phyloP scores from a whole-genome alignment of 2,329 filamentous ascomycete genomes.

The Colletotrichum sp. region DNA sequence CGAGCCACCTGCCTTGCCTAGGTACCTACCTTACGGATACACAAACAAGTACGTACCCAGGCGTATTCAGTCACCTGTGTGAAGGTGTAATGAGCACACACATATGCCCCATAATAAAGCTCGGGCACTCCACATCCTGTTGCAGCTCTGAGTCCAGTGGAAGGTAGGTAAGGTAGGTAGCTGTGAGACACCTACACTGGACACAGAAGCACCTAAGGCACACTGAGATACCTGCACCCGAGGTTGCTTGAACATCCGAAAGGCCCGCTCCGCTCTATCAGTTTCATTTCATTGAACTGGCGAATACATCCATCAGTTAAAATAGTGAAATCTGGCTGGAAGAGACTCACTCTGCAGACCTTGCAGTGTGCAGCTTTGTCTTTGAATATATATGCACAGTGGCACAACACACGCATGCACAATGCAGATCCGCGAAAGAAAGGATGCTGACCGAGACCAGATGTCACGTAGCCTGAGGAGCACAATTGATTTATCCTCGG shows the following conservation, averaged over 20 bases:
- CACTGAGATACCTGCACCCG: not conserved
- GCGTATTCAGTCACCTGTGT: not conserved
- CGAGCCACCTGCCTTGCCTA: slow-evolving; percentile 1
- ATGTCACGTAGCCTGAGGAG: not conserved
- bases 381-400: not conserved
- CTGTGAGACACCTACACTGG: not conserved
- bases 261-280: not conserved
- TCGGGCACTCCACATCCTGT: not conserved
- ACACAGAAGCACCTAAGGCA: no score
- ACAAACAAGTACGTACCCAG: not conserved
- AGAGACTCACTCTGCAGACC: not conserved
- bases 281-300: not conserved
- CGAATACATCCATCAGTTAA: not conserved
- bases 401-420: not conserved
- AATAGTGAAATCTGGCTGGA: not conserved
- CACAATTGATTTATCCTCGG: slow-evolving; percentile 7
- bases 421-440: not conserved
- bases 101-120: not conserved
- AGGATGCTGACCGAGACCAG: not conserved
- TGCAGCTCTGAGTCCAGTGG: not conserved
- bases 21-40: not conserved
- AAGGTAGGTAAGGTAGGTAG: not conserved
- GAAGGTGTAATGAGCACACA: not conserved
- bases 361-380: not conserved
- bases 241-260: not conserved